phyloP scores from a whole-genome alignment of 306 rosid species.

The Cicer chorassanicum region DNA sequence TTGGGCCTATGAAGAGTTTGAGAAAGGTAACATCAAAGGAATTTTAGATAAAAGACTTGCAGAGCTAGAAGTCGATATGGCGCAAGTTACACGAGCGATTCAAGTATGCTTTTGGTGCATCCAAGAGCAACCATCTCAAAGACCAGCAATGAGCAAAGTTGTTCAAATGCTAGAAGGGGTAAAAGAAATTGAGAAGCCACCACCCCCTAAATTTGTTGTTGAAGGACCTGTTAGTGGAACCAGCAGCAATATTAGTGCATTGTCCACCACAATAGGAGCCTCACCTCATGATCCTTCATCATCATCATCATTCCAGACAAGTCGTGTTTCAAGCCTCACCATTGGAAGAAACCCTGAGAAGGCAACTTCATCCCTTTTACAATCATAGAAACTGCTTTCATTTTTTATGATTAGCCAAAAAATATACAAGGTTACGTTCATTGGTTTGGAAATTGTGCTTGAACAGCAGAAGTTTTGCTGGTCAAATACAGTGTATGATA shows the following conservation, averaged over 20 bases:
- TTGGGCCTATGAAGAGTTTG: slow-evolving; percentile 82
- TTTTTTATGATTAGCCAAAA: neutral
- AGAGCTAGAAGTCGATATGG: slow-evolving; percentile 62
- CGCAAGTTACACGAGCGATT: slow-evolving; percentile 64
- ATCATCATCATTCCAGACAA: slow-evolving; percentile 39
- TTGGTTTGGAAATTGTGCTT: neutral
- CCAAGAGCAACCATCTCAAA: slow-evolving; percentile 78
- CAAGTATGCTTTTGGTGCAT: slow-evolving; percentile 89
- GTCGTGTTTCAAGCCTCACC: slow-evolving; percentile 41
- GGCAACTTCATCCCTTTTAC: slow-evolving; percentile 58
- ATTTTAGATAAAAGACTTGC: slow-evolving; percentile 68
- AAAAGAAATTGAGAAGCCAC: slow-evolving; percentile 62
- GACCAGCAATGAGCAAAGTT: slow-evolving; percentile 81
- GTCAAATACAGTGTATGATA: neutral
- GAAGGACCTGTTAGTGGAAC: slow-evolving; percentile 53
- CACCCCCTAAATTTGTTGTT: slow-evolving; percentile 52
- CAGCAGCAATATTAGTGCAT: slow-evolving; percentile 54
- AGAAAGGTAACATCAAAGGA: slow-evolving; percentile 62
- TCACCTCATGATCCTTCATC: slow-evolving; percentile 51
- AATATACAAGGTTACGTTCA: neutral
- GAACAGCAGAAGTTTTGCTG: neutral
- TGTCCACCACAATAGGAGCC: slow-evolving; percentile 49
- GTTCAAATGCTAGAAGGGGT: slow-evolving; percentile 91
- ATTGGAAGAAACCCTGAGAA: slow-evolving; percentile 51
- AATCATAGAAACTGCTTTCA: slow-evolving; percentile 23